phyloP scores from a whole-genome alignment of 202 grass and related monocot species.

The Eragrostis tef region DNA sequence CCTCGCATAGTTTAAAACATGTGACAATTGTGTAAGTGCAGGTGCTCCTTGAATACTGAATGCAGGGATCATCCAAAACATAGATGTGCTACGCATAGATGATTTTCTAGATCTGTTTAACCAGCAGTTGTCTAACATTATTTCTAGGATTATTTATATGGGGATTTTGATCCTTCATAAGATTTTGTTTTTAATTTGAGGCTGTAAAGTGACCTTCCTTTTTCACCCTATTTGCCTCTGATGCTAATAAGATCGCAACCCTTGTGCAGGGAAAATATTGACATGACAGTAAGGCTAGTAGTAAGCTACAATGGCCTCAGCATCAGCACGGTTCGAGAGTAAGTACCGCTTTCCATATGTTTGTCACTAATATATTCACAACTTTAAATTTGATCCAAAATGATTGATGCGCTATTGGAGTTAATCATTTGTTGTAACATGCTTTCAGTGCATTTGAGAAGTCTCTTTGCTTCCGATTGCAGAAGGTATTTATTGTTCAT shows the following conservation, averaged over 20 bases:
- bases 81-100: neutral
- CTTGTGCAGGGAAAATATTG: slow-evolving; percentile 84
- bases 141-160: neutral
- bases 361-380: neutral
- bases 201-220: neutral
- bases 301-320: slow-evolving; percentile 93
- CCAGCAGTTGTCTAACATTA: neutral
- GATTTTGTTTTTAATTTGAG: neutral
- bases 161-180: slow-evolving; percentile 13
- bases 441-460: slow-evolving; percentile 82
- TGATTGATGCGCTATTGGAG: neutral
- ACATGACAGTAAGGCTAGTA: slow-evolving; percentile 92
- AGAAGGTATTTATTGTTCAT: slow-evolving; percentile 62
- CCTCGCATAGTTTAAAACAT: neutral
- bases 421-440: slow-evolving; percentile 14
- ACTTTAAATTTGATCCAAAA: slow-evolving; percentile 15
- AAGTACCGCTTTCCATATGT: slow-evolving; percentile 41
- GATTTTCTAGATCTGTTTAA: neutral
- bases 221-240: slow-evolving; percentile 12
- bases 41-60: neutral
- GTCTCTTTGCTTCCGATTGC: slow-evolving; percentile 65
- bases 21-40: neutral
- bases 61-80: neutral
- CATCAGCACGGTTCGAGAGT: slow-evolving; percentile 77
- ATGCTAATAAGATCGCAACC: slow-evolving; percentile 24